Evolutionary conservation across 2,329 filamentous ascomycete genomes (phyloP).

Genomic region (Cercospora berteroae): DNA sequence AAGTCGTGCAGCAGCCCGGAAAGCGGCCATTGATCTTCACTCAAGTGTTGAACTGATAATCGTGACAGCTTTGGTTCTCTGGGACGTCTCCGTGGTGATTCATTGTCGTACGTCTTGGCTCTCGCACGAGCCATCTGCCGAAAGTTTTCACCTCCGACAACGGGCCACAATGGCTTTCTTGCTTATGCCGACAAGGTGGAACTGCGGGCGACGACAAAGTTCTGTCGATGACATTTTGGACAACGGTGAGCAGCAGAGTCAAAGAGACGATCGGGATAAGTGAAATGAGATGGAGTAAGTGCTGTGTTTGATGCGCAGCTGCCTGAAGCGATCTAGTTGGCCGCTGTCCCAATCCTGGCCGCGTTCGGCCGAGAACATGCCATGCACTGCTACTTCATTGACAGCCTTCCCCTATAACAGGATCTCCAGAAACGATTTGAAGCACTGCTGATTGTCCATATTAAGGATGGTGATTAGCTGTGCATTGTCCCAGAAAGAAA

Average conservation of each 20-base stretch:
- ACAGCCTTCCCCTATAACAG: no score
- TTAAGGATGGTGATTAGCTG: no score
- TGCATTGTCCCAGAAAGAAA: no score
- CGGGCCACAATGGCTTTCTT: not conserved
- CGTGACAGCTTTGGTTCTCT: not conserved
- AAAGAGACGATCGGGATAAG: not conserved
- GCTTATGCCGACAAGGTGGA: not conserved
- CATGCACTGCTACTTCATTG: not conserved
- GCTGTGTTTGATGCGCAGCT: not conserved
- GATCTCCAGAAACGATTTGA: no score
- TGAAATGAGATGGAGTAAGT: not conserved
- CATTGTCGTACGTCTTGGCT: constrained; percentile 12
- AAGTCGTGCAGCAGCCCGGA: constrained; percentile 9
- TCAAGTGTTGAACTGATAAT: constrained; percentile 12
- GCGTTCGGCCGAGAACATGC: not conserved
- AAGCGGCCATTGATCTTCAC: constrained; percentile 6
- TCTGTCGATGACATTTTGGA: not conserved
- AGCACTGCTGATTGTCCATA: no score
- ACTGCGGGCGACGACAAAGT: not conserved
- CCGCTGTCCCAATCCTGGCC: not conserved
- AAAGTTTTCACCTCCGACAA: constrained; percentile 14
- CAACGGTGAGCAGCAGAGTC: no score
- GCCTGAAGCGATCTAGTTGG: not conserved
- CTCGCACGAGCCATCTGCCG: constrained; percentile 4
- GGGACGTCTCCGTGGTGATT: not conserved